Percentiles rank a stretch among this genome's conserved stretches.
phyloP scores from a whole-genome alignment of 2,329 filamentous ascomycete genomes.

The Bipolaris bicolor region DNA sequence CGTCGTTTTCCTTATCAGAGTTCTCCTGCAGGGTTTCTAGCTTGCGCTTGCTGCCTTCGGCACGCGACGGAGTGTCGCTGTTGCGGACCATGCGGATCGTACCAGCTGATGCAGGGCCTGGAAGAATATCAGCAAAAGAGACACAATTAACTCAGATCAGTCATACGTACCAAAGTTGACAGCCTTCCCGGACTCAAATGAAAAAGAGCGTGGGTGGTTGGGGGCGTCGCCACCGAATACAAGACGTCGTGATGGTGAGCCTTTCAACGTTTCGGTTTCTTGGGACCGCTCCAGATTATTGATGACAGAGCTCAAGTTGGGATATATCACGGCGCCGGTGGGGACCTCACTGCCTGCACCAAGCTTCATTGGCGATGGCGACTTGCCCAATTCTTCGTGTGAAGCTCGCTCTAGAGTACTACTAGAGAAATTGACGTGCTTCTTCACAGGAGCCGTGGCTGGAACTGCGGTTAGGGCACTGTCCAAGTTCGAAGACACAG shows the following conservation, averaged over 20 bases:
- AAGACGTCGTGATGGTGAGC: constrained; percentile 43
- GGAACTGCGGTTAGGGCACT: constrained; percentile 60
- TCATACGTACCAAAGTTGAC: constrained; percentile 49
- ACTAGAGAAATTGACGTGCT: constrained; percentile 81
- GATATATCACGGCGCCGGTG: constrained; percentile 41
- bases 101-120: constrained; percentile 44
- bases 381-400: constrained; percentile 41
- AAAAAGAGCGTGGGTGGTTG: constrained; percentile 53
- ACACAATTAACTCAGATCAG: background rate
- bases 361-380: constrained; percentile 46
- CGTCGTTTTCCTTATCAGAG: constrained; percentile 54
- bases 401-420: constrained; percentile 61
- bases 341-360: constrained; percentile 44
- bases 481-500: constrained; percentile 49
- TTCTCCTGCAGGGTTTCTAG: constrained; percentile 45
- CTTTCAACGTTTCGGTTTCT: constrained; percentile 30
- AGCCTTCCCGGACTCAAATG: constrained; percentile 54
- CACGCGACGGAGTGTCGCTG: constrained; percentile 48
- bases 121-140: background rate
- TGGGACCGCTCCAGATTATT: constrained; percentile 48
- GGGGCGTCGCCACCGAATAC: constrained; percentile 39
- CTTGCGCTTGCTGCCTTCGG: constrained; percentile 54
- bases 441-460: constrained; percentile 74
- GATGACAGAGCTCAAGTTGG: constrained; percentile 36
- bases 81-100: constrained; percentile 54